Conservation (phyloP, 495 filamentous ascomycete genomes). For the Penicillium crystallinum region DNA sequence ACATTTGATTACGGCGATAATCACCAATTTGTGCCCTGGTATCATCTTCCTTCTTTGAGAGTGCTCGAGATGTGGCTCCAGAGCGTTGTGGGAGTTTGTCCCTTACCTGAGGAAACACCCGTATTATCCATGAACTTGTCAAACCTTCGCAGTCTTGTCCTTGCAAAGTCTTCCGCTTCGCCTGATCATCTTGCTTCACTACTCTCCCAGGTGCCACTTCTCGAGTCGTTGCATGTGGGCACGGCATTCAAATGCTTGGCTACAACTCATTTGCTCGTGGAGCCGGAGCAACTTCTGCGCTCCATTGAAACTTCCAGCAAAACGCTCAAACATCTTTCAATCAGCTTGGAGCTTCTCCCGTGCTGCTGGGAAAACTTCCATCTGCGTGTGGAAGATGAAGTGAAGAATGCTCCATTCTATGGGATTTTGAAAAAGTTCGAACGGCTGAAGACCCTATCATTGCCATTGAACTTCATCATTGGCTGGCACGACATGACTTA, state of each 20-base stretch:
- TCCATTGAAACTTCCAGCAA: background rate
- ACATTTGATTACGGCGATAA: background rate
- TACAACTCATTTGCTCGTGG: background rate
- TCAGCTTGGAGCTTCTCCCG: background rate
- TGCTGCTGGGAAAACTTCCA: background rate
- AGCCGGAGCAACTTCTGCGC: background rate
- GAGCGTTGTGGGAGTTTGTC: background rate
- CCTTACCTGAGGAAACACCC: background rate
- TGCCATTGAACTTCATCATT: background rate
- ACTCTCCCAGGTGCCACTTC: background rate
- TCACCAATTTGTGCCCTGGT: slow-evolving; percentile 3
- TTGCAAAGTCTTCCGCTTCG: background rate
- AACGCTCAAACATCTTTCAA: background rate
- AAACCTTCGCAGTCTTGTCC: background rate
- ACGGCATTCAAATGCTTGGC: background rate
- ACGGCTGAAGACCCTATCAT: background rate
- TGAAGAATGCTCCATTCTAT: background rate
- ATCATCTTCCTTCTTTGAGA: slow-evolving; percentile 9
- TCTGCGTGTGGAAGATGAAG: background rate
- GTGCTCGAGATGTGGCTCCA: slow-evolving; percentile 3
- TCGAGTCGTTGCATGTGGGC: background rate
- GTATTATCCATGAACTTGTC: background rate
- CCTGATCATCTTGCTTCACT: background rate
- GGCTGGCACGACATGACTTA: background rate
- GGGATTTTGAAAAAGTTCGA: background rate